Evolutionary conservation across 2,329 filamentous ascomycete species (phyloP).

Genomic region (Ascomycota sp.): DNA sequence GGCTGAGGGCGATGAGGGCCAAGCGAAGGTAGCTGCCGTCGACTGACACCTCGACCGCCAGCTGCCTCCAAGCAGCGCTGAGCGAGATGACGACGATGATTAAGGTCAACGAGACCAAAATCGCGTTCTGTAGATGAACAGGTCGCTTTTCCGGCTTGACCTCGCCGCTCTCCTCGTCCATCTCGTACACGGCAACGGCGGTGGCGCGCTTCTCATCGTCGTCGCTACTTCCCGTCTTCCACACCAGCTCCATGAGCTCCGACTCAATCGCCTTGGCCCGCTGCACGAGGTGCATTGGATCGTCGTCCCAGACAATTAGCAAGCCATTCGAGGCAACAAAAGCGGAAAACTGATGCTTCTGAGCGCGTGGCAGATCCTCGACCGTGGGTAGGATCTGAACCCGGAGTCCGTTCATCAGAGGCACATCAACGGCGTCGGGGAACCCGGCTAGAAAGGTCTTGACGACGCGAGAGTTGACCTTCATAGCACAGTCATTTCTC

Average conservation of each 20-base stretch:
- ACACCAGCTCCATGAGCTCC: constrained; percentile 59
- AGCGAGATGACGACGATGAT: constrained; percentile 43
- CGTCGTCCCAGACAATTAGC: constrained; percentile 67
- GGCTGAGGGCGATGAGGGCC: constrained; percentile 43
- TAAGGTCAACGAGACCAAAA: constrained; percentile 46
- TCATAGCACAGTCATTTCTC: constrained; percentile 55
- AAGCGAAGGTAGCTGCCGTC: constrained; percentile 43
- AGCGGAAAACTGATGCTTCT: constrained; percentile 64
- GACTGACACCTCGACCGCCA: constrained; percentile 47
- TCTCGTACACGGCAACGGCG: constrained; percentile 27
- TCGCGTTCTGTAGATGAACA: constrained; percentile 48
- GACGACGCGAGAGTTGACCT: constrained; percentile 60
- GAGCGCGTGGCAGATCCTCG: constrained; percentile 46
- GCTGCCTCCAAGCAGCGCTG: constrained; percentile 47
- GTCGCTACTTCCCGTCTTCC: constrained; percentile 38
- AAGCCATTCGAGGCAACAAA: constrained; percentile 54
- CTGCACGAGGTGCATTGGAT: constrained; percentile 47
- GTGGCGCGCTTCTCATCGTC: constrained; percentile 31
- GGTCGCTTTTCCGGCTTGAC: constrained; percentile 42
- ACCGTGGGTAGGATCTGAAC: constrained; percentile 57
- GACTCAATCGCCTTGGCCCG: constrained; percentile 54
- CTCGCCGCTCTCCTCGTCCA: constrained; percentile 55
- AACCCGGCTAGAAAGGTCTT: constrained; percentile 58
- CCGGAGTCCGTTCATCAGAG: constrained; percentile 54
- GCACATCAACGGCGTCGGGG: constrained; percentile 53